Conservation (phyloP, 2,329 filamentous ascomycete species). For the Cryphonectria parasitica region DNA sequence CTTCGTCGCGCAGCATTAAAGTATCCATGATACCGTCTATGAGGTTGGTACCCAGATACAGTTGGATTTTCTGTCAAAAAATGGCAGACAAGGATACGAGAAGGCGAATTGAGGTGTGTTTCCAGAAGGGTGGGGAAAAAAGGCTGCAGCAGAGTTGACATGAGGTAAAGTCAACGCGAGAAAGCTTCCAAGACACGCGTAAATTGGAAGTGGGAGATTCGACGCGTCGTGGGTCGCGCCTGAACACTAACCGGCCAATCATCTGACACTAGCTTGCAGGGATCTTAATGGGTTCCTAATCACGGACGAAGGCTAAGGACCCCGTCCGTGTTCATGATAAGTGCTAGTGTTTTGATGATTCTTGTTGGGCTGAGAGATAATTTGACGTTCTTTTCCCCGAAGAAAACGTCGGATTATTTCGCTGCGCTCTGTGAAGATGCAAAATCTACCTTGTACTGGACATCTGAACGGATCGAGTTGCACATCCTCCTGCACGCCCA, state of each 20-base stretch:
- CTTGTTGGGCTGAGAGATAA: background rate
- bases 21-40: slow-evolving; percentile 64
- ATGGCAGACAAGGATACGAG: background rate
- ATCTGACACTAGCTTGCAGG: slow-evolving; percentile 17
- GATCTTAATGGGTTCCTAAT: slow-evolving; percentile 6
- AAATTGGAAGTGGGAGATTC: slow-evolving; percentile 10
- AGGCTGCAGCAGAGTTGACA: background rate
- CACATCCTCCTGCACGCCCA: background rate
- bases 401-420: background rate
- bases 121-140: background rate
- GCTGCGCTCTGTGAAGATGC: slow-evolving; percentile 3
- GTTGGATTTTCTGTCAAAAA: background rate
- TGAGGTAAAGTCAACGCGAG: slow-evolving; percentile 1
- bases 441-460: background rate
- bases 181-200: slow-evolving; percentile 9
- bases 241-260: slow-evolving; percentile 3
- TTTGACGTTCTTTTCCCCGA: background rate
- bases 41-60: background rate
- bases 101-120: background rate
- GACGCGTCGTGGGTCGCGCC: slow-evolving; percentile 15
- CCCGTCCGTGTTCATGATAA: background rate
- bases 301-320: background rate
- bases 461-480: background rate
- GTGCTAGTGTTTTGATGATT: background rate
- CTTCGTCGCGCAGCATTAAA: slow-evolving; percentile 80